Base-by-base conservation (phyloP, 1,139 yeast species). In the Nadsonia commutata region DNA sequence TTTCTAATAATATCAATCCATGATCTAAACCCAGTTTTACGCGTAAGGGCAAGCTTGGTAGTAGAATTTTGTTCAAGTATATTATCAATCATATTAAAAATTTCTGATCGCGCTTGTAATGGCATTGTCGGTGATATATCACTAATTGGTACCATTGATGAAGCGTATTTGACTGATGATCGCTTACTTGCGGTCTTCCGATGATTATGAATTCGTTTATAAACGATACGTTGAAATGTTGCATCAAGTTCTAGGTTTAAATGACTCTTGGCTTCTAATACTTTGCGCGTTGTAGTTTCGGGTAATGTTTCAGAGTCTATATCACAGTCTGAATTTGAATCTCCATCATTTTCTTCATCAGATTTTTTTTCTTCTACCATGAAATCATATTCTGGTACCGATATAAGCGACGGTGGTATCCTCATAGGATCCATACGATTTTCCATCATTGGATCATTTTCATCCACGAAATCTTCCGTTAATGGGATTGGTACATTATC, bases 161-260 rank as follows among this genome's bases (percentile, higher is more conserved):
- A 17, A 36, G 45, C 38, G 19, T 19, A 22, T 19, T 33, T 21
- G n/a, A 13, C 39, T 11, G 13, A 19, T 3, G 21, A 18, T 23
- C 18, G 31, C 36, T 33, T 38, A 18, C 36, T 18, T 23, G 40
- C 17, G 31, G 16, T 20, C 17, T 21, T 11, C 19, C 27, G 27
- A 20, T 39, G 39, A 42, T 46, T 41, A 18, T 46, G 45, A 21
- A 54, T 48, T 18, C 49, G 49, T n/a, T 38, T 21, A 36, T 52
- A 42, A n/a, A 53, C 47, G 8, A 31, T 36, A 13, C 48, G 46
- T 39, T 55, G 51, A 40, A 52, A 55, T 1, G 46, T 40, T 2
- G 57, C 50, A 42, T 54, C 47, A 18, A 51, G 6, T 44, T 55
- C 59, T 38, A 46, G 47, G 18, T 43, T 27, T 4, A 55, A 43